phyloP scores from a whole-genome alignment of 2,329 filamentous ascomycete genomes.

The Botrytis paeoniae region DNA sequence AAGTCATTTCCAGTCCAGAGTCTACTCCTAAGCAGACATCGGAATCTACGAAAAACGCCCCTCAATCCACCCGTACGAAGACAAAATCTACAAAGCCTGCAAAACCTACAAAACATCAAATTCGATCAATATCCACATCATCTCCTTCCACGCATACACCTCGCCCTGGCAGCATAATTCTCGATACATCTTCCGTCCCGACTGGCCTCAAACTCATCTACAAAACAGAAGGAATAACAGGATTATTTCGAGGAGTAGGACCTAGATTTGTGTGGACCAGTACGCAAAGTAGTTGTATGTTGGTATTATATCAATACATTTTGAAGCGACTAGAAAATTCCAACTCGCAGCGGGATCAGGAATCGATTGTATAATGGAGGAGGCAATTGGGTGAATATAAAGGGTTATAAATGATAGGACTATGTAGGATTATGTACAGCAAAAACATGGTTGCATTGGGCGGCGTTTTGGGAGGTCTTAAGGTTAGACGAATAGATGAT shows the following conservation, averaged over 20 bases:
- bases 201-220: conserved; percentile 86
- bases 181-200: conserved; percentile 87
- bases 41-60: conserved; percentile 14
- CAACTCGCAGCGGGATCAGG: conserved; percentile 23
- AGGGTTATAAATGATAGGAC: conserved; percentile 2
- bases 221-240: conserved; percentile 78
- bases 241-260: conserved; percentile 93
- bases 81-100: conserved; percentile 26
- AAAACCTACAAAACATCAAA: conserved; percentile 45
- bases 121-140: conserved; percentile 80
- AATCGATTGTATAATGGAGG: conserved; percentile 29
- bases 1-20: conserved; percentile 56
- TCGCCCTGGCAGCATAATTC: conserved; percentile 70
- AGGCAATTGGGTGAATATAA: not conserved
- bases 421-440: conserved; percentile 21
- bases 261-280: conserved; percentile 95
- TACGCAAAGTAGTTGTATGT: conserved; percentile 93
- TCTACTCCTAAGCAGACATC: conserved; percentile 30
- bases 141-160: conserved; percentile 81
- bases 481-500: conserved; percentile 22
- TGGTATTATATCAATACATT: conserved; percentile 89
- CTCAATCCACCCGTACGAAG: conserved; percentile 26
- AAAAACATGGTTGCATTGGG: conserved; percentile 16
- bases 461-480: conserved; percentile 10
- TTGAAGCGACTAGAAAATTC: conserved; percentile 69